A percentile compares a stretch with the other conserved stretches of the same genome.
phyloP scores from a whole-genome alignment of 2,329 filamentous ascomycete genomes.

The Mycosphaerella arachidis region DNA sequence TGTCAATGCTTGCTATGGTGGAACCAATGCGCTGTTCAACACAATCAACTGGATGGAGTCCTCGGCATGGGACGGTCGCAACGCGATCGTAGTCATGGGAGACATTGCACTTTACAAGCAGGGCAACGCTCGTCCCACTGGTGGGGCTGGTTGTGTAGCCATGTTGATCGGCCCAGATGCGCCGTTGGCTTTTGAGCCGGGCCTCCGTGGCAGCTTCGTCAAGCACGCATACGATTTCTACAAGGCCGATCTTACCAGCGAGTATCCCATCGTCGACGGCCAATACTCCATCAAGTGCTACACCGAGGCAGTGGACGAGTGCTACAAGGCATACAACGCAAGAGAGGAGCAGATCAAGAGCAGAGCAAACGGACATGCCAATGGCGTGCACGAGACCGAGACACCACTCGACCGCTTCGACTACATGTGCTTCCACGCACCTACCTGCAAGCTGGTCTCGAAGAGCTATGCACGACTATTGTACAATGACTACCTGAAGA shows the following conservation, averaged over 20 bases:
- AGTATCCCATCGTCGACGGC: constrained; percentile 51
- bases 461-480: constrained; percentile 51
- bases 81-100: constrained; percentile 50
- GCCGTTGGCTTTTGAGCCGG: constrained; percentile 48
- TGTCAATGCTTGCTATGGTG: constrained; percentile 52
- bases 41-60: constrained; percentile 52
- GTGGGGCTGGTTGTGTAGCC: constrained; percentile 51
- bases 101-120: constrained; percentile 54
- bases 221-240: constrained; percentile 53
- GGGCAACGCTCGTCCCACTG: constrained; percentile 50
- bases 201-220: constrained; percentile 49
- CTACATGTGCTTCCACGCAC: constrained; percentile 53
- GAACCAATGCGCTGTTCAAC: constrained; percentile 53
- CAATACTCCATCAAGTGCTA: constrained; percentile 53
- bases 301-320: constrained; percentile 49
- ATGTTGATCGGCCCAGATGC: constrained; percentile 51
- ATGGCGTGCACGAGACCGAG: constrained; percentile 40
- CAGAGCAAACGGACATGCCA: constrained; percentile 38
- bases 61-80: constrained; percentile 50
- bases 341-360: constrained; percentile 45
- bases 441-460: constrained; percentile 52
- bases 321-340: constrained; percentile 52
- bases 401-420: constrained; percentile 50
- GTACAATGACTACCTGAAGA: constrained; percentile 49
- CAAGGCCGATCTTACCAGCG: constrained; percentile 52